Evolutionary conservation across 352 stramenopile genomes (phyloP).

Genomic region (Phytopythium sindhum): DNA sequence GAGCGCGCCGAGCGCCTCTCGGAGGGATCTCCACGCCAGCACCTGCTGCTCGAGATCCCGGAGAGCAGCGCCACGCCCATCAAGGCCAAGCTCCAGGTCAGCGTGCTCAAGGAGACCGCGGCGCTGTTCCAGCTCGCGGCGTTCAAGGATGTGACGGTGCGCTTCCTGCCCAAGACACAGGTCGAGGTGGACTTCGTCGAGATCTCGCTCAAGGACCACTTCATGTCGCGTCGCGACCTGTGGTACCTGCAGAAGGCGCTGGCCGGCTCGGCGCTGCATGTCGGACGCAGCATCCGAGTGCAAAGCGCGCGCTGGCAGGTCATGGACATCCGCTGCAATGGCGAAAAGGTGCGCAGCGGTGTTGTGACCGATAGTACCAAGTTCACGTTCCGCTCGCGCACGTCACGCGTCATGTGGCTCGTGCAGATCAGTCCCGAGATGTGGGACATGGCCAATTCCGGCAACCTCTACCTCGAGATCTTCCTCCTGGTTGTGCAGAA

Average conservation of each 20-base stretch:
- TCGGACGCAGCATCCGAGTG: conserved; percentile 74
- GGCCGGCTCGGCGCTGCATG: conserved; percentile 63
- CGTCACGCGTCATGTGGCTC: conserved; percentile 96
- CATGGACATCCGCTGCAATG: conserved; percentile 88
- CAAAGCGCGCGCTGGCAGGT: conserved; percentile 79
- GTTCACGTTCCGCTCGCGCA: conserved; percentile 94
- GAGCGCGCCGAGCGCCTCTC: conserved; percentile 20
- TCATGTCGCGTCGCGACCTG: conserved; percentile 90
- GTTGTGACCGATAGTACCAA: conserved; percentile 95
- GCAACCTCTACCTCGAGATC: conserved; percentile 89
- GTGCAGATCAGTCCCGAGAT: conserved; percentile 95
- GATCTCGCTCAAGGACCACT: conserved; percentile 90
- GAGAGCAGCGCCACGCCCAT: conserved; percentile 58
- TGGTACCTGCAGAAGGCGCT: conserved; percentile 82
- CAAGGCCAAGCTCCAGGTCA: conserved; percentile 78
- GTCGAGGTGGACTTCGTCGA: conserved; percentile 89
- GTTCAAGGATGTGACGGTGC: conserved; percentile 81
- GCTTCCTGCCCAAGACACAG: conserved; percentile 71
- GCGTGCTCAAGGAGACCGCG: conserved; percentile 79
- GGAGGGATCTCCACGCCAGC: conserved; percentile 41
- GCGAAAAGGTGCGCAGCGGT: conserved; percentile 86
- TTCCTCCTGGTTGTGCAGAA: conserved; percentile 79
- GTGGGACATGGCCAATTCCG: conserved; percentile 91
- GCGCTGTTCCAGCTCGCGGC: conserved; percentile 65
- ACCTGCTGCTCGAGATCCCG: conserved; percentile 78